Evolutionary conservation across 2,329 filamentous ascomycete genomes (phyloP).

Genomic region (Tothia fuscella): DNA sequence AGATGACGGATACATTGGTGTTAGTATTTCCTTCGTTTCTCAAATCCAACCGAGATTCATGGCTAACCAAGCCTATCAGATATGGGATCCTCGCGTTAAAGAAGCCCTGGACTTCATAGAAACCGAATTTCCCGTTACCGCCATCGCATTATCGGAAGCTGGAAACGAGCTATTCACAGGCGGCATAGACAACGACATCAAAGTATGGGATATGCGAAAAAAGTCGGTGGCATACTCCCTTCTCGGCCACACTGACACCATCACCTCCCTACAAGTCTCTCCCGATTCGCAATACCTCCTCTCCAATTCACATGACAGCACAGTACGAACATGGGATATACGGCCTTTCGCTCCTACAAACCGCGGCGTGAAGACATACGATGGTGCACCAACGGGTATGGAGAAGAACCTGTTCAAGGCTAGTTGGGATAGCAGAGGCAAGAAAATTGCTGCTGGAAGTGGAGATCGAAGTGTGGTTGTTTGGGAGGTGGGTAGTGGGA

Average conservation of each 20-base stretch:
- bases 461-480: slow-evolving; percentile 85
- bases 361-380: slow-evolving; percentile 74
- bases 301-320: slow-evolving; percentile 89
- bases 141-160: slow-evolving; percentile 80
- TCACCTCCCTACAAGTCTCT: slow-evolving; percentile 83
- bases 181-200: slow-evolving; percentile 93
- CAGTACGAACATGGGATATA: slow-evolving; percentile 91
- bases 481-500: slow-evolving; percentile 82
- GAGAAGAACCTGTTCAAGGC: slow-evolving; percentile 88
- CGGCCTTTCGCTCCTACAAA: slow-evolving; percentile 86
- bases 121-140: slow-evolving; percentile 85
- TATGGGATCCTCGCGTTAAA: slow-evolving; percentile 93
- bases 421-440: slow-evolving; percentile 79
- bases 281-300: slow-evolving; percentile 83
- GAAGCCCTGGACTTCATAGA: slow-evolving; percentile 77
- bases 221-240: slow-evolving; percentile 79
- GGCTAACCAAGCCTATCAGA: slow-evolving; percentile 23
- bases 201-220: slow-evolving; percentile 93
- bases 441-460: slow-evolving; percentile 77
- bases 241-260: slow-evolving; percentile 79
- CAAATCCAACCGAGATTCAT: background rate
- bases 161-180: slow-evolving; percentile 93
- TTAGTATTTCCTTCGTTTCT: slow-evolving; percentile 16
- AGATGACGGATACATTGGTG: slow-evolving; percentile 81
- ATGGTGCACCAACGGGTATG: slow-evolving; percentile 75